Evolutionary conservation across 1,284 basidiomycete genomes (phyloP), one percentile per base, ranked within the genome.

Genomic region (Wolfiporia cocos): DNA sequence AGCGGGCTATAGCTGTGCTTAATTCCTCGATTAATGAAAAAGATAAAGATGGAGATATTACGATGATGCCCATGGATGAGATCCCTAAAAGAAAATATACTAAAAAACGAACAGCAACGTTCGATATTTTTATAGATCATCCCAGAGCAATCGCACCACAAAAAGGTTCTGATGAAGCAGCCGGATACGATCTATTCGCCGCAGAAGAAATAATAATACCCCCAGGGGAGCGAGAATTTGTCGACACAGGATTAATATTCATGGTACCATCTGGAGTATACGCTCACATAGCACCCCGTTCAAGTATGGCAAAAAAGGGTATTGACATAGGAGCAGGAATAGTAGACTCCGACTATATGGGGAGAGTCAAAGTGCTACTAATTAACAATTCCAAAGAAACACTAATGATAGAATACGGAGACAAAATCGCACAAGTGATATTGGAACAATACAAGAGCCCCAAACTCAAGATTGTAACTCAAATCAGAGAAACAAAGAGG

Each of bases 401-500:
- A 10, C 22, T 36, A 11, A 11, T 7, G 5, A 20, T 36, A 9
- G 21, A 19, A 11, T 20, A 36, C 17, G 17, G 34, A 10, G 19
- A 5, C 7, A 5, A 17, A 19, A 21, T 36, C 10, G 34, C 34
- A 11, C 34, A 36, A 20, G 19, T 36, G 10, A 36, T 36, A 5
- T 7, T 36, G 17, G 34, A 36, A 15, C 12, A 42, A n/a, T n/a
- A n/a, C n/a, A n/a, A n/a, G n/a, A n/a, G n/a, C n/a, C n/a, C n/a
- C n/a, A n/a, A n/a, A n/a, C 42, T 26, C 26, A 35, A 12, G 36
- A 42, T 20, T 23, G 21, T 11, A 18, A 36, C 34, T 20, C 10
- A 11, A 5, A 23, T 20, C 11, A 6, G 15, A 21, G 15, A 19
- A 15, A 36, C 34, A 10, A 7, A 5, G 7, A 18, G 34, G 7